Conservation (phyloP, 2,329 filamentous ascomycete genomes). For the Aschersonia sp. region DNA sequence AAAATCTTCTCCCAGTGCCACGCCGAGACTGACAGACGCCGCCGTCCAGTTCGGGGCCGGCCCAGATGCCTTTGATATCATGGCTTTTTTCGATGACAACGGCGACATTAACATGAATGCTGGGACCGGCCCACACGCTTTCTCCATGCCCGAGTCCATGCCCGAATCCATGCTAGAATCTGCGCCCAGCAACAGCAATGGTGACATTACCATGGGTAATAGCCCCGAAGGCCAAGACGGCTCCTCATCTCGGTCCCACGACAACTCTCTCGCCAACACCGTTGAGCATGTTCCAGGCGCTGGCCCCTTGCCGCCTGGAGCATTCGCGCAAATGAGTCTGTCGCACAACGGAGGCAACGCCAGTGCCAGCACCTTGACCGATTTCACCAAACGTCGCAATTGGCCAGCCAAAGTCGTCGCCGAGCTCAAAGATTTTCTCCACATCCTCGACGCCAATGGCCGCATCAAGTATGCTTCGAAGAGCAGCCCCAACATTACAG, state of each 20-base stretch:
- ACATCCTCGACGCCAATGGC: conserved; percentile 75
- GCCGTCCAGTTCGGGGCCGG: conserved; percentile 4
- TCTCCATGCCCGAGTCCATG: conserved; percentile 6
- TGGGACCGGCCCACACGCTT: conserved; percentile 10
- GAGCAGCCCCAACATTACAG: conserved; percentile 59
- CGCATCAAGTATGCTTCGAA: conserved; percentile 77
- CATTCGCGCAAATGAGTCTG: conserved; percentile 18
- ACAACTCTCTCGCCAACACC: conserved; percentile 19
- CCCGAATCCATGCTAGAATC: not conserved
- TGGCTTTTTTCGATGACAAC: conserved; percentile 27
- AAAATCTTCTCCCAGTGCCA: not conserved
- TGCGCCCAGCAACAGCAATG: conserved; percentile 5
- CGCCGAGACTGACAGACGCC: not conserved
- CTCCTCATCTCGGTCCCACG: conserved; percentile 11
- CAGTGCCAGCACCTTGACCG: conserved; percentile 31
- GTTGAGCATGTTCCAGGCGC: conserved; percentile 24
- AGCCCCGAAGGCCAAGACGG: conserved; percentile 12
- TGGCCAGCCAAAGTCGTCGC: conserved; percentile 85
- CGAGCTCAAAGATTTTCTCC: conserved; percentile 76
- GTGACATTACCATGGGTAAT: conserved; percentile 4
- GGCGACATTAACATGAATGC: conserved; percentile 28
- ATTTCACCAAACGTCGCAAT: conserved; percentile 48
- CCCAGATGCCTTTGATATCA: conserved; percentile 22
- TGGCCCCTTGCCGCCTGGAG: conserved; percentile 24
- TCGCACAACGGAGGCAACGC: conserved; percentile 9